Percentiles rank a stretch among this genome's conserved stretches.
These are phyloP conservation scores for Epichloe elymi DNA, from an alignment of 2,329 filamentous ascomycete genomes.

Conservation along the genomic window DNA sequence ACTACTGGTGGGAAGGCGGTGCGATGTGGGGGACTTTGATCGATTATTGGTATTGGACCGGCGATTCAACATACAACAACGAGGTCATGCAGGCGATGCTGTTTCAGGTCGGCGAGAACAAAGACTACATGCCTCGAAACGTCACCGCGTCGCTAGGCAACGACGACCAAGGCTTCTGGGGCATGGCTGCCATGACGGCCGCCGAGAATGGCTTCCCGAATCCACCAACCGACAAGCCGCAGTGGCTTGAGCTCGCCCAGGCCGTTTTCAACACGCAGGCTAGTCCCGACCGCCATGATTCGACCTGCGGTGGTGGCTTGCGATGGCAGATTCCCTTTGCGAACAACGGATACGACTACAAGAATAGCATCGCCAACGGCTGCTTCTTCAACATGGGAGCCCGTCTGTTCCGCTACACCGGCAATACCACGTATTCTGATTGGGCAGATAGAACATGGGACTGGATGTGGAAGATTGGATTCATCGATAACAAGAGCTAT, in stretches of 20 bases:
- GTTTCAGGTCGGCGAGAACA: constrained; percentile 37
- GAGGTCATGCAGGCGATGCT: constrained; percentile 37
- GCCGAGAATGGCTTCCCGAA: constrained; percentile 45
- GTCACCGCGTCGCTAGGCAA: constrained; percentile 42
- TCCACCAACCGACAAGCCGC: constrained; percentile 33
- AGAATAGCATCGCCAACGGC: constrained; percentile 46
- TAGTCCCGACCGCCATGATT: constrained; percentile 42
- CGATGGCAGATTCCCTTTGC: constrained; percentile 67
- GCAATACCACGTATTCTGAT: constrained; percentile 49
- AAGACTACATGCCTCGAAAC: constrained; percentile 44
- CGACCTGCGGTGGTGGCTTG: constrained; percentile 45
- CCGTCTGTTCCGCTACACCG: constrained; percentile 57
- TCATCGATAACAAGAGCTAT: constrained; percentile 45
- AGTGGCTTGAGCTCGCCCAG: constrained; percentile 45
- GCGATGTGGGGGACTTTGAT: constrained; percentile 50
- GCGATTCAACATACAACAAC: constrained; percentile 44
- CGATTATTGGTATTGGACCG: constrained; percentile 52
- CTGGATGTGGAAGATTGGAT: constrained; percentile 42
- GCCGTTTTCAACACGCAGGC: constrained; percentile 50
- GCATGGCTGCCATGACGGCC: constrained; percentile 48
- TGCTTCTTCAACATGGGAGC: constrained; percentile 54
- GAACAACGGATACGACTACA: constrained; percentile 68
- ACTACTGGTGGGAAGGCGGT: constrained; percentile 57
- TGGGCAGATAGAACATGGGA: constrained; percentile 53
- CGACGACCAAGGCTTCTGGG: constrained; percentile 57